These are phyloP conservation scores for Epichloe sylvatica DNA, from an alignment of 2,329 filamentous ascomycete genomes.

Conservation along the genomic window DNA sequence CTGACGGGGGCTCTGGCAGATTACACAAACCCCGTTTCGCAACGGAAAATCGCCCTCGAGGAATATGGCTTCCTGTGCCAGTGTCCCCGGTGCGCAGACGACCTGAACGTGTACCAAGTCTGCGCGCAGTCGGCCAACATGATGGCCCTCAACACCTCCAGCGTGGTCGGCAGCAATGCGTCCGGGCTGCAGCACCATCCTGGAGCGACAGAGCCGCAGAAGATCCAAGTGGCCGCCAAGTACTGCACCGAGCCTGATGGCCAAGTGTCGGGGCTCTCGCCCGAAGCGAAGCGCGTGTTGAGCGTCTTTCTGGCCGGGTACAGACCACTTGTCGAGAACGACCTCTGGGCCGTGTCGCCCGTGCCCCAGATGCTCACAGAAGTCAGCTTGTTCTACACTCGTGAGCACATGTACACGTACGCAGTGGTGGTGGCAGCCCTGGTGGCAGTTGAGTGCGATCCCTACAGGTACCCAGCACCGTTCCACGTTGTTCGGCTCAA, in stretches of 20 bases:
- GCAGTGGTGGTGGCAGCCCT: slow-evolving; percentile 35
- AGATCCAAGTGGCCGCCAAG: slow-evolving; percentile 7
- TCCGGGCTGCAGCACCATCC: slow-evolving; percentile 7
- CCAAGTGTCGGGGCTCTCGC: not conserved
- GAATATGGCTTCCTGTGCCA: slow-evolving; percentile 39
- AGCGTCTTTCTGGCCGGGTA: slow-evolving; percentile 7
- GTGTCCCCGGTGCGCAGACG: slow-evolving; percentile 34
- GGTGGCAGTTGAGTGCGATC: slow-evolving; percentile 32
- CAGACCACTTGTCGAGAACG: slow-evolving; percentile 12
- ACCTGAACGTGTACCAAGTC: slow-evolving; percentile 41
- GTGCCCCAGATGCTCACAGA: slow-evolving; percentile 31
- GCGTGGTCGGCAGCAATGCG: slow-evolving; percentile 22
- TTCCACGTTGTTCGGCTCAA: slow-evolving; percentile 38
- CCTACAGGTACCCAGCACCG: slow-evolving; percentile 34
- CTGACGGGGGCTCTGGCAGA: slow-evolving; percentile 21
- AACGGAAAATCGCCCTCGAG: slow-evolving; percentile 28
- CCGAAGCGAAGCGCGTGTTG: not conserved
- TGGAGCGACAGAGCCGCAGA: slow-evolving; percentile 13
- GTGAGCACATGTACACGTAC: slow-evolving; percentile 26
- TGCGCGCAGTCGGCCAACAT: slow-evolving; percentile 25
- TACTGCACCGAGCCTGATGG: not conserved
- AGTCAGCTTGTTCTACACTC: slow-evolving; percentile 30
- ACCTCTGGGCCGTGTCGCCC: slow-evolving; percentile 36
- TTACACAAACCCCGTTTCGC: slow-evolving; percentile 29
- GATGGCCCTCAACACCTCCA: slow-evolving; percentile 27